Conservation (phyloP, 2,329 filamentous ascomycete species). For the Colletotrichum sp. region DNA sequence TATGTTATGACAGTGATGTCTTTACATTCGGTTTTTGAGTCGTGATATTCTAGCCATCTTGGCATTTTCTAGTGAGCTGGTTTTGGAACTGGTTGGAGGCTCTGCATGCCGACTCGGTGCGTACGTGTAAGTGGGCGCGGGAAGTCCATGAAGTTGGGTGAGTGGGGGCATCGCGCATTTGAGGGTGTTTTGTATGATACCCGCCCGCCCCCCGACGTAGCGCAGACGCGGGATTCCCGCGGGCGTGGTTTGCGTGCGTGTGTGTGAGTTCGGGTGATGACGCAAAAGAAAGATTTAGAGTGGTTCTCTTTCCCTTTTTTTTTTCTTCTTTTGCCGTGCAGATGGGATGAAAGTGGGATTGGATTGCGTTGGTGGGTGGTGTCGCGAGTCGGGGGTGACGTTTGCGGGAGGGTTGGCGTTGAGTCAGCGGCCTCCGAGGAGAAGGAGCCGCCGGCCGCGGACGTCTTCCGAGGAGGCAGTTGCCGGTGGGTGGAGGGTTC, state of each 20-base stretch:
- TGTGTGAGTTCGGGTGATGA: neutral
- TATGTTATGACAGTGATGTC: neutral
- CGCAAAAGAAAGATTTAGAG: neutral
- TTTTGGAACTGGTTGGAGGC: neutral
- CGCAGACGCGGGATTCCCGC: neutral
- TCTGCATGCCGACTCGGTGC: too few relatives aligned
- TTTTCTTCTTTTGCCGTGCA: neutral
- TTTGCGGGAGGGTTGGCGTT: neutral
- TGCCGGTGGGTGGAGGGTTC: neutral
- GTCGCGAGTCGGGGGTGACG: neutral
- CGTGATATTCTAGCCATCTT: neutral
- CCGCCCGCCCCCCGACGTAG: neutral
- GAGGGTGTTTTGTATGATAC: neutral
- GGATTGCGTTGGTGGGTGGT: neutral
- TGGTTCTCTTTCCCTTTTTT: neutral
- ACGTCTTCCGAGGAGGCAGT: neutral
- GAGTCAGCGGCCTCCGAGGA: neutral
- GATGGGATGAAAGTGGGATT: neutral
- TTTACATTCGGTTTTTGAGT: too few relatives aligned
- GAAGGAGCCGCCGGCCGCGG: neutral
- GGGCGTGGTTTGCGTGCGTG: neutral
- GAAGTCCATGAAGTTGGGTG: too few relatives aligned
- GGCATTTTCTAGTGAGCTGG: accelerated
- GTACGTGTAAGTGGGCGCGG: neutral
- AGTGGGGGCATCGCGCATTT: neutral